Conservation (phyloP, 345 rosid species). For the Trapa incisa region DNA sequence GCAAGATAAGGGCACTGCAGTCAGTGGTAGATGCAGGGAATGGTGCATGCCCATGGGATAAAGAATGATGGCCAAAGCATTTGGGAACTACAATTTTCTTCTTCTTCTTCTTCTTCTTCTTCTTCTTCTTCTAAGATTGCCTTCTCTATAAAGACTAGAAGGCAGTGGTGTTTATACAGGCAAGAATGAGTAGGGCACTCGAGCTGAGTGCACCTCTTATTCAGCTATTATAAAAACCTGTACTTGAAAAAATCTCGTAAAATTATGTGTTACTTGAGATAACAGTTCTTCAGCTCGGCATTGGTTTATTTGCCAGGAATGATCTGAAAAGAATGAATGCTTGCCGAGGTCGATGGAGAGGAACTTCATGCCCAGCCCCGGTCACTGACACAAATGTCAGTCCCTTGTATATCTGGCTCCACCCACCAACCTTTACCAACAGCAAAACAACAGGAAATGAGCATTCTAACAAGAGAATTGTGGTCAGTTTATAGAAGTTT, state of each 20-base stretch:
- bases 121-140: neutral
- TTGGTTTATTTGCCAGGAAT: conserved; percentile 56
- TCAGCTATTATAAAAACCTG: neutral
- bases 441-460: neutral
- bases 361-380: conserved; percentile 97
- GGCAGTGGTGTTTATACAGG: neutral
- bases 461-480: neutral
- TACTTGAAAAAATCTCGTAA: neutral
- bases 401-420: conserved; percentile 91
- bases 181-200: conserved; percentile 17
- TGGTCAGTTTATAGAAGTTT: neutral
- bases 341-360: conserved; percentile 72
- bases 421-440: conserved; percentile 64
- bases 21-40: neutral
- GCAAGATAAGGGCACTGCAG: too few species aligned
- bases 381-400: conserved; percentile 66
- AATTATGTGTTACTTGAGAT: neutral
- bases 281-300: conserved; percentile 31
- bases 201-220: conserved; percentile 20
- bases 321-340: conserved; percentile 80
- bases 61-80: neutral
- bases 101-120: neutral
- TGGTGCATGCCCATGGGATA: neutral
- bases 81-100: neutral
- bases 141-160: neutral